A percentile compares a stretch with the other conserved stretches of the same genome.
Conservation (phyloP, 257 asterid genomes). For the Plantago major region DNA sequence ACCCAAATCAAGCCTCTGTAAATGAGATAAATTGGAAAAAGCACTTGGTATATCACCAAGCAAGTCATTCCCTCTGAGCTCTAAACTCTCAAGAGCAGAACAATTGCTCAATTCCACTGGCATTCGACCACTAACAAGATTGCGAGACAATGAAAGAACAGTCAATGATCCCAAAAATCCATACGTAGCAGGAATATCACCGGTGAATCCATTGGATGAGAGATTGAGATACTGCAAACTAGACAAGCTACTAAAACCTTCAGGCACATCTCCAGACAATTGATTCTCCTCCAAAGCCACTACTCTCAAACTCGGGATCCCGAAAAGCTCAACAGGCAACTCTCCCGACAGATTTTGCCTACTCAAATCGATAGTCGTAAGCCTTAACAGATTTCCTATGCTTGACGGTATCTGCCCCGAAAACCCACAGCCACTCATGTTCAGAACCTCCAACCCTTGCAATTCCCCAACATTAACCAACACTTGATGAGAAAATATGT, state of each 20-base stretch:
- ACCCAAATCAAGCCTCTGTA: constrained; percentile 69
- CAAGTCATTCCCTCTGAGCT: constrained; percentile 43
- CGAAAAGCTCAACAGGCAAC: constrained; percentile 67
- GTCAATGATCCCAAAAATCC: constrained; percentile 59
- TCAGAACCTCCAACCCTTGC: constrained; percentile 48
- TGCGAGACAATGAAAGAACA: constrained; percentile 48
- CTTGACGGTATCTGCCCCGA: constrained; percentile 57
- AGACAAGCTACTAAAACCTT: constrained; percentile 82
- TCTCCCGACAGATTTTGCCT: constrained; percentile 71
- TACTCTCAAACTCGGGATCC: constrained; percentile 58
- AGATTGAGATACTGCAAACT: constrained; percentile 60
- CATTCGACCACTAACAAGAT: constrained; percentile 43
- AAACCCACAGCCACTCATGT: constrained; percentile 68
- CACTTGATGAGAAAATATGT: constrained; percentile 46
- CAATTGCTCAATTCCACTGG: constrained; percentile 65
- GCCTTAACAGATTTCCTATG: constrained; percentile 54
- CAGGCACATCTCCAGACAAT: constrained; percentile 63
- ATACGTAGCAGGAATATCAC: constrained; percentile 56
- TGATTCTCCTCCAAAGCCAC: constrained; percentile 61
- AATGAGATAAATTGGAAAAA: constrained; percentile 40
- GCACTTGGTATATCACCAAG: constrained; percentile 47
- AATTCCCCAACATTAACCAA: constrained; percentile 38
- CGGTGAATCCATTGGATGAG: constrained; percentile 55
- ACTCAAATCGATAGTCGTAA: constrained; percentile 63
- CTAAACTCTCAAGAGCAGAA: constrained; percentile 47